phyloP scores from a whole-genome alignment of 495 filamentous ascomycete genomes.

The Penicillium parvum region DNA sequence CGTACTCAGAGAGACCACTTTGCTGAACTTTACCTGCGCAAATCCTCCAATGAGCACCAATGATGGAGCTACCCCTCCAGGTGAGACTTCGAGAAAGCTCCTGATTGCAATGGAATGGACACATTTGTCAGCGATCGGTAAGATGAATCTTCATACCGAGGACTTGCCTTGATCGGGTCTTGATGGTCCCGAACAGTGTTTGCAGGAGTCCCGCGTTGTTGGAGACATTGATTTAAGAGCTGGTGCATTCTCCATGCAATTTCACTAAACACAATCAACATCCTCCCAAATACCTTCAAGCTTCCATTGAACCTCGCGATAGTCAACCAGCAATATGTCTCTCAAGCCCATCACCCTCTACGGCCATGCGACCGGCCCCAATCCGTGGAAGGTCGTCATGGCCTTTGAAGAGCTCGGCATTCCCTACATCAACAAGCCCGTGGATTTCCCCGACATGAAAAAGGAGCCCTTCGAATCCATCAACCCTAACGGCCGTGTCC shows the following conservation, averaged over 20 bases:
- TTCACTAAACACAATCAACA: background rate
- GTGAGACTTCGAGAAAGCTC: background rate
- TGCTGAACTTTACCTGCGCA: background rate
- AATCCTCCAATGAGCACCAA: background rate
- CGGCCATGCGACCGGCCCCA: conserved; percentile 44
- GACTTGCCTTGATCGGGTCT: background rate
- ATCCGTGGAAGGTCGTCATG: conserved; percentile 62
- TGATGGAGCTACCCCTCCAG: background rate
- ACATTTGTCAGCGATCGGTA: background rate
- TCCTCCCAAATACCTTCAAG: background rate
- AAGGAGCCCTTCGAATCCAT: conserved; percentile 46
- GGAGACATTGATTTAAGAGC: background rate
- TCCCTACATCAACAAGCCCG: conserved; percentile 43
- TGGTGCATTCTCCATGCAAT: background rate
- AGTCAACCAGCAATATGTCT: conserved; percentile 34
- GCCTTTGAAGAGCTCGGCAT: conserved; percentile 60
- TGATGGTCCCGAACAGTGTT: background rate
- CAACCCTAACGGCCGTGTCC: conserved; percentile 70
- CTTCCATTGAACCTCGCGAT: background rate
- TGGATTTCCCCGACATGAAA: conserved; percentile 54
- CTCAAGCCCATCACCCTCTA: conserved; percentile 45
- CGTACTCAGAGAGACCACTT: too few species aligned
- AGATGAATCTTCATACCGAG: background rate
- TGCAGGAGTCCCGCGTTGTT: background rate
- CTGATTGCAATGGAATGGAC: background rate